Evolutionary conservation across 1,284 basidiomycete genomes (phyloP).

Genomic region (Sanguinoderma infundibulare): DNA sequence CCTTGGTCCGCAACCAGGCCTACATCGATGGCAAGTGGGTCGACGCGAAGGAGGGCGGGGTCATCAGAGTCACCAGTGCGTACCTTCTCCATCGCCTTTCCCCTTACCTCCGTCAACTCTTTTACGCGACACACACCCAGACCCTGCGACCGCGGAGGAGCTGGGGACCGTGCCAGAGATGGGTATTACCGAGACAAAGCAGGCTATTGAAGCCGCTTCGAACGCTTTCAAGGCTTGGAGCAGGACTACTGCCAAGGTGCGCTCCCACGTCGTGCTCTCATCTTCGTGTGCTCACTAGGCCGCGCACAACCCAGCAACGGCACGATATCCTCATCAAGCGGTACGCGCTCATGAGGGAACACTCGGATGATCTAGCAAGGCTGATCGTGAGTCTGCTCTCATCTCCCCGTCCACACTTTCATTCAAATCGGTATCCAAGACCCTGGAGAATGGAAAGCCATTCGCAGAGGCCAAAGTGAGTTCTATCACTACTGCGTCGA

Average conservation of each 20-base stretch:
- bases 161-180: constrained; percentile 88
- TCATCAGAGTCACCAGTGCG: constrained; percentile 78
- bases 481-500: not conserved
- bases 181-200: constrained; percentile 79
- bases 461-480: constrained; percentile 78
- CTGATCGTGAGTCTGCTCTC: constrained; percentile 78
- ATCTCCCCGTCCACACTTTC: too few species aligned
- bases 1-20: constrained; percentile 75
- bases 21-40: constrained; percentile 86
- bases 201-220: constrained; percentile 79
- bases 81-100: constrained; percentile 19
- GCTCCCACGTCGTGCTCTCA: constrained; percentile 9
- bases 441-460: constrained; percentile 92
- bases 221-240: constrained; percentile 84
- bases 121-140: constrained; percentile 42
- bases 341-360: constrained; percentile 73
- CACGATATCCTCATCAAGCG: constrained; percentile 83
- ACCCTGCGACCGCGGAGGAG: constrained; percentile 82
- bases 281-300: not conserved
- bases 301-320: constrained; percentile 54
- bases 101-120: not conserved
- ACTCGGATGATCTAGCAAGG: constrained; percentile 81
- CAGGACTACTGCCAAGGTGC: constrained; percentile 79
- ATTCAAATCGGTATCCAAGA: constrained; percentile 46
- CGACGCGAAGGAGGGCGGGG: constrained; percentile 73